Evolutionary conservation across 2,329 filamentous ascomycete genomes (phyloP).

Genomic region (Arthrobotrys iridis): DNA sequence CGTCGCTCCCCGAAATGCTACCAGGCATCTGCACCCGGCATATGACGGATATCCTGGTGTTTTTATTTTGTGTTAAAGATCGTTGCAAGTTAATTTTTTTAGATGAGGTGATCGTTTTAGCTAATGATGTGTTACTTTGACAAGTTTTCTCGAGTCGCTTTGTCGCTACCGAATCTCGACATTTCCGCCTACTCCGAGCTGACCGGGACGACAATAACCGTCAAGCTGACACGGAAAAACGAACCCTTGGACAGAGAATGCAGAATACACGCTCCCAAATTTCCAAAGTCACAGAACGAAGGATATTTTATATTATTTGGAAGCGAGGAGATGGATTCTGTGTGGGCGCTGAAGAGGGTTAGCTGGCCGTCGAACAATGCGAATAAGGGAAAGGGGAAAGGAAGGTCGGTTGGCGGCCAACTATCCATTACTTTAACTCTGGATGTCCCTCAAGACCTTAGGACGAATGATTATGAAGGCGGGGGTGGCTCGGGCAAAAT

Average conservation of each 20-base stretch:
- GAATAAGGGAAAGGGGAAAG: conserved; percentile 55
- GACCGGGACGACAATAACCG: conserved; percentile 71
- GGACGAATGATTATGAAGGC: conserved; percentile 58
- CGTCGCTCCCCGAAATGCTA: background rate
- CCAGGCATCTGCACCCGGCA: conserved; percentile 21
- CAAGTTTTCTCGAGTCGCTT: conserved; percentile 69
- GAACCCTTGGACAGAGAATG: conserved; percentile 72
- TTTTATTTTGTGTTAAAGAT: background rate
- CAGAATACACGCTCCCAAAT: conserved; percentile 84
- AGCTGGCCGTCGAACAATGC: conserved; percentile 70
- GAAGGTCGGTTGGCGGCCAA: conserved; percentile 65
- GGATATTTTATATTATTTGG: conserved; percentile 88
- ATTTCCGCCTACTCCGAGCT: conserved; percentile 69
- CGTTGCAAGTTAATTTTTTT: background rate
- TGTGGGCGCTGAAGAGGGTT: conserved; percentile 85
- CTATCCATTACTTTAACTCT: conserved; percentile 60
- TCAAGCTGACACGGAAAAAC: conserved; percentile 75
- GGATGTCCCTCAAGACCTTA: conserved; percentile 63
- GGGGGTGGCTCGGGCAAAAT: conserved; percentile 69
- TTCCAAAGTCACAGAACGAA: conserved; percentile 93
- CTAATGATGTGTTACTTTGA: conserved; percentile 1
- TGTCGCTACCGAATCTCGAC: conserved; percentile 74
- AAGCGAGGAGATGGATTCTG: conserved; percentile 74
- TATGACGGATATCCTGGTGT: background rate
- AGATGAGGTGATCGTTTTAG: too few relatives aligned